These are phyloP conservation scores for Pulveroboletus ravenelii DNA, from an alignment of 768 basidiomycete genomes.

Conservation along the genomic window DNA sequence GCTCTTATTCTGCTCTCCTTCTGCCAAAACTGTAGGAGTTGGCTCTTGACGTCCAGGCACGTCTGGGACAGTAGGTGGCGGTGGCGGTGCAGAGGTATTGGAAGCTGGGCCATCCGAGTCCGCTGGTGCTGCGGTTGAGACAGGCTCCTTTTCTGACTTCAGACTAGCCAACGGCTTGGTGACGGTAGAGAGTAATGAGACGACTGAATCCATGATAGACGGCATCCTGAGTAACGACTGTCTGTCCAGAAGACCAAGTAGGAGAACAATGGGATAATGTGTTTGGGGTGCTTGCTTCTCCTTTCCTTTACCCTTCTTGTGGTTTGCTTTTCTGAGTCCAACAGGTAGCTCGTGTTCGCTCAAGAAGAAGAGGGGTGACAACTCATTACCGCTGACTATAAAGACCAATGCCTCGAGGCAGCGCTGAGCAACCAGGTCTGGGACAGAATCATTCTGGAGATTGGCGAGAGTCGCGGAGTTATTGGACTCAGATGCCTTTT, in stretches of 20 bases:
- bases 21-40: constrained; percentile 7
- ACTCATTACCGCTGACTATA: constrained; percentile 81
- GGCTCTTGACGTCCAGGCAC: constrained; percentile 13
- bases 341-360: constrained; percentile 88
- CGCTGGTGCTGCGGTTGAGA: constrained; percentile 17
- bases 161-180: constrained; percentile 76
- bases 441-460: constrained; percentile 73
- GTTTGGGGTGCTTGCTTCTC: constrained; percentile 78
- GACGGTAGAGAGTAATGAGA: constrained; percentile 79
- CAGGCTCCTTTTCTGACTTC: constrained; percentile 43
- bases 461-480: constrained; percentile 45
- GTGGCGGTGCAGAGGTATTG: constrained; percentile 1
- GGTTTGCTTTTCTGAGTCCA: constrained; percentile 62
- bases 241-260: constrained; percentile 84
- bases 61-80: constrained; percentile 7
- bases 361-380: constrained; percentile 88
- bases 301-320: constrained; percentile 93
- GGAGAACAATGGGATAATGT: constrained; percentile 86
- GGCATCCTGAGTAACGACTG: constrained; percentile 82
- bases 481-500: constrained; percentile 55
- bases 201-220: constrained; percentile 90
- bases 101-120: constrained; percentile 14
- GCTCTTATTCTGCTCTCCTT: constrained; percentile 22
- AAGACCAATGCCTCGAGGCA: constrained; percentile 87
- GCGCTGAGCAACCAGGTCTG: constrained; percentile 90